These are phyloP conservation scores for Tarenaya hassleriana DNA, from an alignment of 345 rosid species.

Conservation along the genomic window DNA sequence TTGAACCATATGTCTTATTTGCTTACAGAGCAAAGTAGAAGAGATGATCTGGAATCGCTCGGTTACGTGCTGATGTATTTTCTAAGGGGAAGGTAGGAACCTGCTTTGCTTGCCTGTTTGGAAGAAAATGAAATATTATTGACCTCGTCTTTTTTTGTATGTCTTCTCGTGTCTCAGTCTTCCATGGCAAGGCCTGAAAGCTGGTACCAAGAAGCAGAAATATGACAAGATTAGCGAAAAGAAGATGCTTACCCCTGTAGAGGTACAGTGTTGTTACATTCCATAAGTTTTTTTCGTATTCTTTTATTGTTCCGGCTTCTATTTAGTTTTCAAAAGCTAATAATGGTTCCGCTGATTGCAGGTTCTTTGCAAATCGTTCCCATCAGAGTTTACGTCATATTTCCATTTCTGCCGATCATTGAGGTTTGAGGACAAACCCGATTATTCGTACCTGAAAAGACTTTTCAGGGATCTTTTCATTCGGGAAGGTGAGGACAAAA, in stretches of 20 bases:
- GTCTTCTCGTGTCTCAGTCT: conserved; percentile 46
- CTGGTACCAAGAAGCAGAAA: conserved; percentile 95
- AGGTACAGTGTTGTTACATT: conserved; percentile 41
- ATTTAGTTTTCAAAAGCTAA: conserved; percentile 3
- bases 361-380: conserved; percentile 86
- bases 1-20: conserved; percentile 15
- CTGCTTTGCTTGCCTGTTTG: conserved; percentile 11
- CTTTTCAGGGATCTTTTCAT: conserved; percentile 91
- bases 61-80: conserved; percentile 98
- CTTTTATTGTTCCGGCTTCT: conserved; percentile 1
- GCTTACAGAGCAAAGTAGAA: conserved; percentile 89
- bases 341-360: conserved; percentile 20
- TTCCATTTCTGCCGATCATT: conserved; percentile 92
- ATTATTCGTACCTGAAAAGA: conserved; percentile 88
- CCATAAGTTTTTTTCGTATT: neutral
- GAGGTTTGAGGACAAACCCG: conserved; percentile 96
- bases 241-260: conserved; percentile 86
- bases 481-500: conserved; percentile 72
- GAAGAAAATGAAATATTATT: conserved; percentile 6
- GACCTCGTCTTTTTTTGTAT: conserved; percentile 11
- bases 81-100: conserved; percentile 82
- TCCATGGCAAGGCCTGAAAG: conserved; percentile 97
- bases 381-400: conserved; percentile 88
- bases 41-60: conserved; percentile 98
- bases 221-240: conserved; percentile 95